Base-by-base conservation (phyloP, 2,329 filamentous ascomycete genomes). In the Fusarium sp. region DNA sequence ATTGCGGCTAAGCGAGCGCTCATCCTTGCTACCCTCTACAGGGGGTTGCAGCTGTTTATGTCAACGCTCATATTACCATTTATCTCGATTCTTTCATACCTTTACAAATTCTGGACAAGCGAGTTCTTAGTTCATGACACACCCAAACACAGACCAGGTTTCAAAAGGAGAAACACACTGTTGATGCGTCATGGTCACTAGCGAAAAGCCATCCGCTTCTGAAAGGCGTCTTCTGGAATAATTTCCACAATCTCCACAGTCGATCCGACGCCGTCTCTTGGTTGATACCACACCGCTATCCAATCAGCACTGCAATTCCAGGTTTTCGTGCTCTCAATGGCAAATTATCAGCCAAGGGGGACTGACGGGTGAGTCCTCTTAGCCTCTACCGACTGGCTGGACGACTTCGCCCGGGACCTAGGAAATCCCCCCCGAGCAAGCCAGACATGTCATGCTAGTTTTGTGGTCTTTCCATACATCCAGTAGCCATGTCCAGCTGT, bases 221-320 rank as follows among this genome's bases (percentile, higher is more conserved):
- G 38, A 49, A 59, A 65, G 65, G 50, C 50, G 53, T 64, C 65
- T 76, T 75, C 73, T 76, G 72, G 75, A 74, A 74, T 71, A 70
- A 76, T 74, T 77, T 76, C 68, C 73, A 67, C 66, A 62, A 52
- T 70, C 73, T 62, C 74, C 75, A 76, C 75, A 70, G 29, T 49
- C 62, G 46, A 59, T 45, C 61, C 68, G 55, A 50, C 70, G 72
- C 62, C 75, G 58, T 71, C 68, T 69, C 53, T 55, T 55, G 36
- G 62, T 63, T 58, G 58, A 58, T 64, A 72, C 74, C 74, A 71
- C 68, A 71, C 72, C 66, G 68, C 72, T 66, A 66, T 65, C 75
- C 75, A 77, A 77, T 77, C 75, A 75, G 75, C 73, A 74, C 66
- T 75, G 73, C 65, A 74, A 64, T 58, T 70, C 70, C 68, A 46